Evolutionary conservation across 768 basidiomycete genomes (phyloP).

Genomic region (Pulveroboletus sp.): DNA sequence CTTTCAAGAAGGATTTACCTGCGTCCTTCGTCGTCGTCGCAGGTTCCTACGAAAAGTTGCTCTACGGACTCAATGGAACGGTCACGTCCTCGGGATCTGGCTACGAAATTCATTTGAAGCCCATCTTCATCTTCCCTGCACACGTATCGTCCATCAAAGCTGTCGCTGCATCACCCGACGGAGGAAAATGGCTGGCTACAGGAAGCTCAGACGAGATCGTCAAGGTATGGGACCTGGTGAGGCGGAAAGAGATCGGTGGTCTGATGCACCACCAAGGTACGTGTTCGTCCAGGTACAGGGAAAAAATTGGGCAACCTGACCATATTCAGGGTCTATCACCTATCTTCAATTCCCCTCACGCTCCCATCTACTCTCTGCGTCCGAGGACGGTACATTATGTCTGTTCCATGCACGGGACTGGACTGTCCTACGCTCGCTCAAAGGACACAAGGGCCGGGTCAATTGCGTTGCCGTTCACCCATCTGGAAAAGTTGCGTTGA

Average conservation of each 20-base stretch:
- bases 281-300: conserved; percentile 9
- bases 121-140: conserved; percentile 95
- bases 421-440: conserved; percentile 80
- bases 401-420: conserved; percentile 94
- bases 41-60: conserved; percentile 93
- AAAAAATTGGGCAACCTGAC: not conserved
- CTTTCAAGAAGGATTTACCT: conserved; percentile 34
- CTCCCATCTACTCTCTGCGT: conserved; percentile 86
- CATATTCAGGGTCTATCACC: conserved; percentile 78
- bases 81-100: conserved; percentile 32
- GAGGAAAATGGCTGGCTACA: conserved; percentile 94
- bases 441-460: conserved; percentile 91
- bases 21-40: conserved; percentile 80
- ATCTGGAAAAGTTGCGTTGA: conserved; percentile 85
- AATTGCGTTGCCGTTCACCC: conserved; percentile 91
- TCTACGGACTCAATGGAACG: conserved; percentile 83
- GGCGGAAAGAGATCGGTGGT: conserved; percentile 91
- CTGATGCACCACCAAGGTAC: conserved; percentile 93
- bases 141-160: conserved; percentile 92
- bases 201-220: conserved; percentile 96
- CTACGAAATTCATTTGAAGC: conserved; percentile 49
- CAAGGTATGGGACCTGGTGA: conserved; percentile 92
- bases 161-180: conserved; percentile 80
- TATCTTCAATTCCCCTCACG: conserved; percentile 81
- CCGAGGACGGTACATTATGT: conserved; percentile 87